Base-by-base conservation (phyloP, 2,329 filamentous ascomycete genomes). In the Hypoxylon sp. region DNA sequence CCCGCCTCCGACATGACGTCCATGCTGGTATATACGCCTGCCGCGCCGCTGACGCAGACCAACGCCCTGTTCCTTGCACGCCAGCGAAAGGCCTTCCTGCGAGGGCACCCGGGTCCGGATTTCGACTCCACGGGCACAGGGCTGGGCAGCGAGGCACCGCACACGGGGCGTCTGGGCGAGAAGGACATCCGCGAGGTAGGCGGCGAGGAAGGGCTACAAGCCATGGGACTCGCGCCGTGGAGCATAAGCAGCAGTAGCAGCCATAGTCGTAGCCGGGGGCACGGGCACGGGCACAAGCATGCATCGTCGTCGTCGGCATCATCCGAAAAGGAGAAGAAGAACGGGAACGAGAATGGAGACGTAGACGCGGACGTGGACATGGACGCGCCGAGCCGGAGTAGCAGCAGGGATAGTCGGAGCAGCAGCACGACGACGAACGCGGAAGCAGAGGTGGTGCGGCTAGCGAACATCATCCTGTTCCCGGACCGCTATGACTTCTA, bases 191-290 rank as follows among this genome's bases (percentile, higher is more conserved):
- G 81, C 11, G 81, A 82, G 47, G 81, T 84, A 1, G 86, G 85
- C 10, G 86, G 86, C 1, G 79, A 82, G 1, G 83, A 83, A 6
- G 86, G 80, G 0, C 75, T 89, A 59, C 82, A 84, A 70, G 86
- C 86, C n/a, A 89, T 89, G 86, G 87, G 87, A 0, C 78, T 89
- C 1, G 82, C 82, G 39, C 85, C 84, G 2, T 88, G 86, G 82
- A 82, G 80, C 51, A 72, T 82, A 3, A 77, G 82, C 69, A 67
- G 80, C 55, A 74, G 42, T 31, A 31, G 58, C 75, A 42, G 59
- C 67, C 57, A 71, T 51, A 26, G 39, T 37, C 72, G 17, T 57
- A 74, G 44, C 39, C 73, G 66, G 59, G 77, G 19, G 63, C 50
- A 31, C 37, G 39, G 4, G n/a, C 37, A 19, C 42, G 29, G 19